Base-by-base conservation (phyloP, 2,329 filamentous ascomycete genomes). In the Phymatotrichopsis omnivora region DNA sequence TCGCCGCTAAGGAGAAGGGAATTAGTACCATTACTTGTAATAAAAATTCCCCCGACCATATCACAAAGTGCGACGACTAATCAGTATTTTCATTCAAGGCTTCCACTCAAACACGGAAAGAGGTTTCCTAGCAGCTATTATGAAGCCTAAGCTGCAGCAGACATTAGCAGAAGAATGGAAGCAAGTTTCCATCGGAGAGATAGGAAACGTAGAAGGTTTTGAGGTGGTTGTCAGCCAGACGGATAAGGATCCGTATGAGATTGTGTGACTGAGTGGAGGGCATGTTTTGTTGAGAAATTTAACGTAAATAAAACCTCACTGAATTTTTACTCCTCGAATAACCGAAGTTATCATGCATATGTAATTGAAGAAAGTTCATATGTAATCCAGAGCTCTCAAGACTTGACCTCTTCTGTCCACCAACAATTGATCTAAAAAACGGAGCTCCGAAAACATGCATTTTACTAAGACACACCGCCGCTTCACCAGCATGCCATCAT, bases 21-120 rank as follows among this genome's bases (percentile, higher is more conserved):
- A 80, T 80, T 53, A 81, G 78, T 43, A 83, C 96, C 1, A 75
- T 96, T 40, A 82, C 54, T n/a, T 58, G 57, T 54, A 27, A n/a
- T 38, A 25, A 5, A 14, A 23, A 24, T 11, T 8, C 8, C 5
- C 17, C 10, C 11, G 12, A 16, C 22, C 12, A 42, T 4, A n/a
- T 7, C 11, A n/a, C 34, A 20, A 23, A 24, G n/a, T 7, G 27
- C 8, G 7, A n/a, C 4, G 7, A 16, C 17, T 41, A 22, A 22
- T 6, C 22, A 16, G 32, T 50, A 7, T 40, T 29, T 3, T 2
- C 23, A 3, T 3, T 10, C 14, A 80, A 30, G 72, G 93, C 36
- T 93, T 94, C 58, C 91, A 98, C 63, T 89, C 82, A 57, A 96
- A 96, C 63, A 91, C 84, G 0, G 91, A 98, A 68, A 70, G 91